Conservation (phyloP, 1,139 yeast genomes). For the Taiozyma onychis region DNA sequence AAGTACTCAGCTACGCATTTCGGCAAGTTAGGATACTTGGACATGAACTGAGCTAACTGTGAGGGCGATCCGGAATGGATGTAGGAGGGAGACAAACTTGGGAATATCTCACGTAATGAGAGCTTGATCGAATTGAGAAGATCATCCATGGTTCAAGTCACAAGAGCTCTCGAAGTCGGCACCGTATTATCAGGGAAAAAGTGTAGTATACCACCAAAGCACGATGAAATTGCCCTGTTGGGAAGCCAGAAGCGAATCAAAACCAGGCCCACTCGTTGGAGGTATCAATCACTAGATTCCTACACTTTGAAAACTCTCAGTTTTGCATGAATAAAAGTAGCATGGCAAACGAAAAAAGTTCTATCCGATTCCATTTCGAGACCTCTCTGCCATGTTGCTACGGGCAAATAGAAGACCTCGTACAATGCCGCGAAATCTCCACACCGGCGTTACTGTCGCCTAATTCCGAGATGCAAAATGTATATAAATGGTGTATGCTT, state of each 20-base stretch:
- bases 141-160: no score
- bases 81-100: background rate
- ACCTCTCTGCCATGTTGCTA: background rate
- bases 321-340: no score
- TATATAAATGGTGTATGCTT: no score
- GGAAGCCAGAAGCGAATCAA: no score
- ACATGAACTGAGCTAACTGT: background rate
- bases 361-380: background rate
- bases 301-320: no score
- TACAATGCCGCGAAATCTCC: background rate
- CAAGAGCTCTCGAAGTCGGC: no score
- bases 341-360: background rate
- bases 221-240: no score
- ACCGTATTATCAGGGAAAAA: no score
- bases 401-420: background rate
- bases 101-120: background rate
- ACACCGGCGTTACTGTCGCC: background rate
- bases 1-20: background rate
- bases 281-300: no score
- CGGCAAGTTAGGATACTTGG: background rate
- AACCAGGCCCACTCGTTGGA: no score
- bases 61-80: background rate
- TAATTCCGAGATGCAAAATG: background rate
- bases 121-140: background rate
- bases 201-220: no score